A percentile compares a stretch with the other conserved stretches of the same genome.
These are phyloP conservation scores for Sugiyamaella xylanicola DNA, from an alignment of 1,139 yeast species.

Conservation along the genomic window DNA sequence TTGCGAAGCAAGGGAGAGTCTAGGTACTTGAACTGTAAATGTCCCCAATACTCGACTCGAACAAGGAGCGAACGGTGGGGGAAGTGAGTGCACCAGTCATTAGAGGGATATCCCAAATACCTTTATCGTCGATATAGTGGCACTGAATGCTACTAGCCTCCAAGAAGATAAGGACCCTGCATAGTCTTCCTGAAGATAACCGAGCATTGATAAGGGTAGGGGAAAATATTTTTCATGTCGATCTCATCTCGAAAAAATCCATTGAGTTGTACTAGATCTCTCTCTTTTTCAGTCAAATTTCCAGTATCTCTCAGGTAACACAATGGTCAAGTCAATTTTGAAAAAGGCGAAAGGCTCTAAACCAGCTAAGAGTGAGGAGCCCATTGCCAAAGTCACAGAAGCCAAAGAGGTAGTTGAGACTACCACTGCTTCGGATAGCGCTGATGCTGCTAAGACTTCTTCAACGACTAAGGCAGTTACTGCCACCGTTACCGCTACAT, in stretches of 20 bases:
- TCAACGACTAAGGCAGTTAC: background rate
- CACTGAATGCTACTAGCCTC: too few species aligned
- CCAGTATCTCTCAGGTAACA: too few species aligned
- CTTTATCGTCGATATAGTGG: too few species aligned
- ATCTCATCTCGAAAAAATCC: background rate
- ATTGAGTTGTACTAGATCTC: background rate
- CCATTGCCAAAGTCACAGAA: background rate
- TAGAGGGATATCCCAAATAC: too few species aligned
- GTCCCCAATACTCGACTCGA: too few species aligned
- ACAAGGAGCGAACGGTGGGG: too few species aligned
- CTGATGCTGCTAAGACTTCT: background rate
- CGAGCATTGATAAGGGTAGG: conserved; percentile 9
- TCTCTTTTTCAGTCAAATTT: too few species aligned
- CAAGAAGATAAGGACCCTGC: background rate
- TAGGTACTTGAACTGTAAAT: too few species aligned
- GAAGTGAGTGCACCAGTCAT: too few species aligned
- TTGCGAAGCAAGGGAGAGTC: too few species aligned
- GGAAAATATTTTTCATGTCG: conserved; percentile 9
- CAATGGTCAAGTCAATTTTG: conserved; percentile 4
- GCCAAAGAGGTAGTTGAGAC: background rate
- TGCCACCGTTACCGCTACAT: background rate
- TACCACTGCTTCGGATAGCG: background rate
- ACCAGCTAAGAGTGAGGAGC: background rate
- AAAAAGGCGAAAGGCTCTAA: background rate
- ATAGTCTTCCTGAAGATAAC: background rate